phyloP scores from a whole-genome alignment of 2,329 filamentous ascomycete genomes.

The Ramularia collo-cygni region DNA sequence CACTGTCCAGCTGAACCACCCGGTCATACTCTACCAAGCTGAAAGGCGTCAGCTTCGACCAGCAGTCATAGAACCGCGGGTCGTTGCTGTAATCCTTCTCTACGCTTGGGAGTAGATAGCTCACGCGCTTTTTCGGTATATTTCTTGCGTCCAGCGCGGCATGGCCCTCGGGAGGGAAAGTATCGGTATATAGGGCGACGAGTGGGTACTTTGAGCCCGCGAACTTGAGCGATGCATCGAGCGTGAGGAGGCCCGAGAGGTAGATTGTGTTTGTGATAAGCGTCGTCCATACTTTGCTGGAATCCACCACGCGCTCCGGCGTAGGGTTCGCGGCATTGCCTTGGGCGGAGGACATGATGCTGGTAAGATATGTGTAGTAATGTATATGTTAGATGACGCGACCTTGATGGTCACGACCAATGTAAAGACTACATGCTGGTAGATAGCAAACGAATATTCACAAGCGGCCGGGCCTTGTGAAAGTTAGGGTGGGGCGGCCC shows the following conservation, averaged over 20 bases:
- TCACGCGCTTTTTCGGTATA: constrained; percentile 63
- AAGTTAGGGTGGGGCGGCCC: too few species aligned
- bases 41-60: constrained; percentile 79
- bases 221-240: constrained; percentile 67
- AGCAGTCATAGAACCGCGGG: constrained; percentile 82
- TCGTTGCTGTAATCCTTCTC: constrained; percentile 66
- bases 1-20: constrained; percentile 77
- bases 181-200: constrained; percentile 74
- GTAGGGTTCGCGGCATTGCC: constrained; percentile 20
- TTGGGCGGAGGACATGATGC: constrained; percentile 8
- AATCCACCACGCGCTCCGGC: constrained; percentile 27
- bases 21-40: constrained; percentile 68
- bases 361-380: background rate
- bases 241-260: constrained; percentile 72
- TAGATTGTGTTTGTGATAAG: constrained; percentile 81
- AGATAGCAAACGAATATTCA: too few species aligned
- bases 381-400: constrained; percentile 2
- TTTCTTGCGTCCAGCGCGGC: constrained; percentile 60
- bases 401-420: constrained; percentile 10
- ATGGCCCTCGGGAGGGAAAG: constrained; percentile 62
- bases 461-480: too few species aligned
- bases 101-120: constrained; percentile 62
- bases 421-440: constrained; percentile 8
- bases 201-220: constrained; percentile 65
- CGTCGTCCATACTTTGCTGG: constrained; percentile 67